A percentile compares a stretch with the other conserved stretches of the same genome.
Evolutionary conservation across 768 basidiomycete genomes (phyloP).

Genomic region (Mycena epipterygia): DNA sequence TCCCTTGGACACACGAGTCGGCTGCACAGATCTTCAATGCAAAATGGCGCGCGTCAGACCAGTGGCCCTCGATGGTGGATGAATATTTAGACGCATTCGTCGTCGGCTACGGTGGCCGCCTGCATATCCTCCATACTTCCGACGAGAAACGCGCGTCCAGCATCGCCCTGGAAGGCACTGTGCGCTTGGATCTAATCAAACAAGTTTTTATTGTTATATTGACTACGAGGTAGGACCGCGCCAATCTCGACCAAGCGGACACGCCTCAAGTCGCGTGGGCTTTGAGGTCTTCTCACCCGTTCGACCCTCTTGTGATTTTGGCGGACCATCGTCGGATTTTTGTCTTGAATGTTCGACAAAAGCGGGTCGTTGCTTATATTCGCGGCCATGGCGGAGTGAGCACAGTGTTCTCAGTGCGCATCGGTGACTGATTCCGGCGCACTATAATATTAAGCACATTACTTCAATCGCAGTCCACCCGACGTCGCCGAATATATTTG

Average conservation of each 20-base stretch:
- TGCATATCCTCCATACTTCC: constrained; percentile 54
- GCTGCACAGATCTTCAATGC: constrained; percentile 2
- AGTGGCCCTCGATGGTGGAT: constrained; percentile 62
- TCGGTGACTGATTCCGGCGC: background rate
- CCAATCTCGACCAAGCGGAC: too few relatives aligned
- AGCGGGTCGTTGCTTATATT: constrained; percentile 59
- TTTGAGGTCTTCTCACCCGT: constrained; percentile 55
- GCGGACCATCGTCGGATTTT: constrained; percentile 68
- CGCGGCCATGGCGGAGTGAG: constrained; percentile 83
- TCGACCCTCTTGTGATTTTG: constrained; percentile 73
- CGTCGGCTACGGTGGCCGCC: constrained; percentile 55
- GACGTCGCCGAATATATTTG: constrained; percentile 55
- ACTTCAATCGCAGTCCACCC: constrained; percentile 80
- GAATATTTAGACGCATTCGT: constrained; percentile 67
- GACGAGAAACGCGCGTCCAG: background rate
- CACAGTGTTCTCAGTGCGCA: background rate
- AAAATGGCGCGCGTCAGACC: constrained; percentile 32
- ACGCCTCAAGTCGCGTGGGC: constrained; percentile 67
- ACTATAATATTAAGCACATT: constrained; percentile 56
- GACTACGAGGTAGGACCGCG: background rate
- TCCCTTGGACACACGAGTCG: constrained; percentile 22
- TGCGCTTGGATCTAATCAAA: background rate
- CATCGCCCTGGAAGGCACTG: background rate
- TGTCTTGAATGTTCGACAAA: constrained; percentile 62
- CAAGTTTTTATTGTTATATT: background rate